Conservation (phyloP, 345 rosid genomes). For the Zanthoxylum bungeanum region DNA sequence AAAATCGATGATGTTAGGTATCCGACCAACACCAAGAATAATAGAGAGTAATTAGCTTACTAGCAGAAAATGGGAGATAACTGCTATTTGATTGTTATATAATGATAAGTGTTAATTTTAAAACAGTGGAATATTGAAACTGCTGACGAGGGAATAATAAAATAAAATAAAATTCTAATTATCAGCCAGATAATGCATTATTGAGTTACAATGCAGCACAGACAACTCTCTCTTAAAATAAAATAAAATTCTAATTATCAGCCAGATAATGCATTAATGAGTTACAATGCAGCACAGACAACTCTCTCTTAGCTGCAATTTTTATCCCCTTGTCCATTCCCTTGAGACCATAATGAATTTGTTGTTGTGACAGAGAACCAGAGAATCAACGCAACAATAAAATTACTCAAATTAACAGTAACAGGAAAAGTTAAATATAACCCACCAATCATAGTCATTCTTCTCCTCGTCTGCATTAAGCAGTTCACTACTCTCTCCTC, state of each 20-base stretch:
- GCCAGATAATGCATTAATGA: not conserved
- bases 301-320: not conserved
- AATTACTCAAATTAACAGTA: not conserved
- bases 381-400: not conserved
- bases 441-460: conserved; percentile 97
- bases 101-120: conserved; percentile 7
- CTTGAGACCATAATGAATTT: conserved; percentile 10
- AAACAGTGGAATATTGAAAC: not conserved
- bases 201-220: not conserved
- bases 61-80: not conserved
- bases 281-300: not conserved
- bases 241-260: too few species aligned
- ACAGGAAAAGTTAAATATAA: conserved; percentile 15
- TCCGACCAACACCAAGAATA: conserved; percentile 29
- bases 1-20: conserved; percentile 31
- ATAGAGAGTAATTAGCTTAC: not conserved
- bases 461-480: conserved; percentile 85
- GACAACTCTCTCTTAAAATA: not conserved
- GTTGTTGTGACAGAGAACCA: not conserved
- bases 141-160: too few species aligned
- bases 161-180: too few species aligned
- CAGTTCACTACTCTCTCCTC: conserved; percentile 86
- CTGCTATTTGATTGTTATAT: not conserved
- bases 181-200: not conserved
- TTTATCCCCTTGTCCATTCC: not conserved